Base-by-base conservation (phyloP, 371 early-diverging fungal species). In the Sporodiniella umbellata region DNA sequence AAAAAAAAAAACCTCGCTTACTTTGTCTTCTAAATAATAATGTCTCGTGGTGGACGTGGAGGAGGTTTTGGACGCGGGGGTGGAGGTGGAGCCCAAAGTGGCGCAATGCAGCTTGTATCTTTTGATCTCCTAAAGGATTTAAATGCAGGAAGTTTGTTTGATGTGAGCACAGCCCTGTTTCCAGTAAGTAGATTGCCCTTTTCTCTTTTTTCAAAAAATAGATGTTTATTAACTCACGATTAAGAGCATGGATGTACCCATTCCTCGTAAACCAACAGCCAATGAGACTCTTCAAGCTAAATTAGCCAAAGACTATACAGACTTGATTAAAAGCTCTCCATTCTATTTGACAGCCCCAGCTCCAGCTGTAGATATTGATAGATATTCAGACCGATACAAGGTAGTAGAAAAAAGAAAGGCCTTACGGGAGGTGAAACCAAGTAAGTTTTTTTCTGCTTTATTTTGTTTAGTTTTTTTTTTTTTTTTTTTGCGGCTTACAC, bases 361-460 rank as follows among this genome's bases (percentile, higher is more conserved):
- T 15, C 73, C 75, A 19, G 57, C 69, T 30, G 52, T 57, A 26
- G 79, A 73, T 53, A 68, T 79, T 25, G 72, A 72, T 50, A 51
- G 76, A 12, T 79, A 79, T 48, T 74, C 76, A 22, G 79, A 79
- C 48, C 61, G 52, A 59, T 73, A 75, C 49, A 71, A 66, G 40
- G 45, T 51, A 10, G 35, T 52, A 18, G 42, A 42, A 15, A 46
- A 45, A n/a, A 68, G 62, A 21, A 62, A 62, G 18, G 62, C 51
- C 2, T 48, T 79, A 24, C 48, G 62, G 45, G 72, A 73, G n/a
- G 64, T 79, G 4, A 57, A 64, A 22, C 66, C 79, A 48, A 65
- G 78, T 78, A 52, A 54, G 17, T 22, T 24, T 14, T 14, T 26
- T 38, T 18, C 21, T 28, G 4, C 30, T 28, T 28, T 23, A 24